phyloP scores from a whole-genome alignment of 306 rosid species.

The Dryas alaskensis region DNA sequence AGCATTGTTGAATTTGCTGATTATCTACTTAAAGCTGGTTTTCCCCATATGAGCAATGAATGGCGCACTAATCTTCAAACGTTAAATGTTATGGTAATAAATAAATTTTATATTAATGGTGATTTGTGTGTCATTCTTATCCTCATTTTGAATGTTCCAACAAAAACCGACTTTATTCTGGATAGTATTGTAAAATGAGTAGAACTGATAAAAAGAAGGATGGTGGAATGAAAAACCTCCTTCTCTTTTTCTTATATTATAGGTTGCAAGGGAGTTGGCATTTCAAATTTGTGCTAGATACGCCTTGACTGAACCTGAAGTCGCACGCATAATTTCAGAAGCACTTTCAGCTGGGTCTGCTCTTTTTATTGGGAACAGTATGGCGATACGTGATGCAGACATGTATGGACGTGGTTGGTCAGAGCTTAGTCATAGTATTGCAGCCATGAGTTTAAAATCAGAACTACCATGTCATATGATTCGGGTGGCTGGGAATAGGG shows the following conservation, averaged over 20 bases:
- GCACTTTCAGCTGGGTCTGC: conserved; percentile 67
- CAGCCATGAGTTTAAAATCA: conserved; percentile 44
- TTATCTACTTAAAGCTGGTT: conserved; percentile 46
- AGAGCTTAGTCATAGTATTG: conserved; percentile 31
- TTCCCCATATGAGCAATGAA: conserved; percentile 45
- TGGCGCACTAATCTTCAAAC: conserved; percentile 52
- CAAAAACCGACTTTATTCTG: neutral
- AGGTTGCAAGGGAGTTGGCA: conserved; percentile 82
- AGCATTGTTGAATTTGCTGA: conserved; percentile 58
- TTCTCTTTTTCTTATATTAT: conserved; percentile 25
- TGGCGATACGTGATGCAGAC: conserved; percentile 90
- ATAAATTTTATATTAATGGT: conserved; percentile 12
- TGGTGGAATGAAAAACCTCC: neutral
- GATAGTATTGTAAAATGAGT: neutral
- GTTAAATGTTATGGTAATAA: conserved; percentile 70
- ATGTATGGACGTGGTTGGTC: conserved; percentile 78
- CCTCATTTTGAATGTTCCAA: conserved; percentile 14
- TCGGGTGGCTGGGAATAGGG: conserved; percentile 82
- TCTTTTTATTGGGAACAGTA: conserved; percentile 92
- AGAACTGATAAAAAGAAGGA: neutral
- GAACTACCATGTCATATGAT: conserved; percentile 56
- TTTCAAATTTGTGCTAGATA: conserved; percentile 67
- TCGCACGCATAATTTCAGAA: conserved; percentile 63
- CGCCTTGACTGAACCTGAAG: conserved; percentile 85
- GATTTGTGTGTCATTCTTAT: conserved; percentile 17